phyloP scores from a whole-genome alignment of 352 stramenopile species.

The Thraustotheca clavata region DNA sequence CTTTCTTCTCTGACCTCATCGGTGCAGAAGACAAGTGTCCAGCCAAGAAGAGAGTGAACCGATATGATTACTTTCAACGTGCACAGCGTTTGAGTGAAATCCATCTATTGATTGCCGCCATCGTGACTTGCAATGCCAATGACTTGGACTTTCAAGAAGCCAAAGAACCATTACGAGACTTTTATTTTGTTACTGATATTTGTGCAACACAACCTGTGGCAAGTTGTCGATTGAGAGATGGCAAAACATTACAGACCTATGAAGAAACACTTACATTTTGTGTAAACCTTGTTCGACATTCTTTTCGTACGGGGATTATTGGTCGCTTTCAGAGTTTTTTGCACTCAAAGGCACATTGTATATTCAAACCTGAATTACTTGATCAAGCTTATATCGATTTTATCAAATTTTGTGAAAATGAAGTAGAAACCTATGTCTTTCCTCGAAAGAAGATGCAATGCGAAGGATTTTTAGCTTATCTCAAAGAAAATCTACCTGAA shows the following conservation, averaged over 20 bases:
- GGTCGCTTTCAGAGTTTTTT: conserved; percentile 12
- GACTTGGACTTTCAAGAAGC: conserved; percentile 9
- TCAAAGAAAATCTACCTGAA: conserved; percentile 6
- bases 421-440: conserved; percentile 19
- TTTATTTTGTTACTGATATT: neutral
- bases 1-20: conserved; percentile 19
- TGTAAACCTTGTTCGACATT: conserved; percentile 13
- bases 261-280: conserved; percentile 20
- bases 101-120: neutral
- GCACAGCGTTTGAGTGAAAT: conserved; percentile 2
- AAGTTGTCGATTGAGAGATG: neutral
- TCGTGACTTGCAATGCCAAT: neutral
- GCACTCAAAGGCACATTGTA: conserved; percentile 17
- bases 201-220: conserved; percentile 5
- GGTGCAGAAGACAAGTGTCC: conserved; percentile 10
- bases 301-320: conserved; percentile 16
- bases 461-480: conserved; percentile 14
- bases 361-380: conserved; percentile 20
- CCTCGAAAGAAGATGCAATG: conserved; percentile 20
- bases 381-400: conserved; percentile 21
- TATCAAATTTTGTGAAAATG: conserved; percentile 19
- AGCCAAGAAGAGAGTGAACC: conserved; percentile 8
- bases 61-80: conserved; percentile 17
- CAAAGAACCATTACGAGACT: conserved; percentile 1
- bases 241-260: conserved; percentile 11